A percentile compares a stretch with the other conserved stretches of the same genome.
Evolutionary conservation across 306 rosid species (phyloP).

Genomic region (Quercus cerris): DNA sequence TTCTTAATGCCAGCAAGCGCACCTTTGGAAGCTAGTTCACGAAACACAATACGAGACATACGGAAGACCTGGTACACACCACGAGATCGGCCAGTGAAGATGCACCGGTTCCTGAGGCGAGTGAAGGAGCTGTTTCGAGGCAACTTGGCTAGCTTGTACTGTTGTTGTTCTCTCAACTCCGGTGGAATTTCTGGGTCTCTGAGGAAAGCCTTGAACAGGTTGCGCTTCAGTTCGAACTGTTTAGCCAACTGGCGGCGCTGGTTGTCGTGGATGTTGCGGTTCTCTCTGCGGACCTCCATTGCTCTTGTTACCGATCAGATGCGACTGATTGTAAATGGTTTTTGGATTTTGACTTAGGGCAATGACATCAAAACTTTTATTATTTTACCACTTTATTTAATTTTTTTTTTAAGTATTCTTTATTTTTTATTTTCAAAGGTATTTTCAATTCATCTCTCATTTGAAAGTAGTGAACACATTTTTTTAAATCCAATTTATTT

Average conservation of each 20-base stretch:
- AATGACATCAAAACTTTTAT: too few species aligned
- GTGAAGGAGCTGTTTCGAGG: slow-evolving; percentile 60
- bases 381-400: too few species aligned
- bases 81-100: slow-evolving; percentile 54
- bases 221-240: slow-evolving; percentile 37
- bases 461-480: too few species aligned
- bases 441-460: too few species aligned
- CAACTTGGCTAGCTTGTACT: slow-evolving; percentile 42
- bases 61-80: slow-evolving; percentile 46
- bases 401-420: too few species aligned
- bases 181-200: slow-evolving; percentile 42
- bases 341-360: too few species aligned
- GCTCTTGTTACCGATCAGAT: too few species aligned
- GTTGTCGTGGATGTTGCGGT: slow-evolving; percentile 44
- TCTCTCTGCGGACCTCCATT: slow-evolving; percentile 27
- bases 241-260: slow-evolving; percentile 39
- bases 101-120: slow-evolving; percentile 54
- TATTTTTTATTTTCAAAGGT: rapidly evolving
- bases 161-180: slow-evolving; percentile 36
- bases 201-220: slow-evolving; percentile 43
- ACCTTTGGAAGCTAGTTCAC: slow-evolving; percentile 34
- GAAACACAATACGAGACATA: slow-evolving; percentile 58
- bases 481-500: rapidly evolving
- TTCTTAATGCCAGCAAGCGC: slow-evolving; percentile 42
- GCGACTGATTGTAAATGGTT: too few species aligned